Base-by-base conservation (phyloP, 768 basidiomycete species). In the Termitomyces sp. region DNA sequence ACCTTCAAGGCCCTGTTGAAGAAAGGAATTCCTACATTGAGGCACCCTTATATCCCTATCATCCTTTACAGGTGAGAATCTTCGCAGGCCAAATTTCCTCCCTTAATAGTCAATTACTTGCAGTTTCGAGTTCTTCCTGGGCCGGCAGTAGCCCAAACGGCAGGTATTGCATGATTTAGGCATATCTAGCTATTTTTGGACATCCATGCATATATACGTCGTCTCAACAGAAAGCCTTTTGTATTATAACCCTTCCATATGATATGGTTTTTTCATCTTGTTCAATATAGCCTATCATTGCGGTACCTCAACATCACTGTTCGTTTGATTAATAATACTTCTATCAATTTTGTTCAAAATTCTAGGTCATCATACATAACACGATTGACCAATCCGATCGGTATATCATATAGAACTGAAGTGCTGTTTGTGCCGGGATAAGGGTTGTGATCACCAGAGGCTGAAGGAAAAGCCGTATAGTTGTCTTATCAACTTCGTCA, bases 331-430 rank as follows among this genome's bases (percentile, higher is more conserved):
- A n/a, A n/a, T n/a, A n/a, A n/a, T n/a, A n/a, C n/a, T n/a, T n/a
- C 34, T 16, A 55, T 32, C 32, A 31, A 26, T 44, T 27, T 41
- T 39, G 37, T n/a, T 56, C 43, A 20, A n/a, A 27, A 49, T 29
- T 57, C 52, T 46, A 31, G 31, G 55, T 22, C 13, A 20, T 56
- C 61, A 57, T 91, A 92, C 32, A 89, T 64, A 47, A 90, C 83
- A 50, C 86, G 84, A 63, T 92, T 92, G 31, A 93, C 88, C 44
- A 91, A 67, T 13, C 88, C 87, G 51, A 91, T 84, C 4, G 92
- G 92, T 61, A 94, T 82, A 69, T 94, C 92, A 68, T 90, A 90
- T 39, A 89, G 70, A 57, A 86, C 85, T 4, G 88, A 86, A 16
- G 74, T 65, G 53, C 76, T 68, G 2, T 81, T 76, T 41, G 82